Percentiles rank a stretch among this genome's conserved stretches.
These are phyloP conservation scores for Wallacemonas sp. DNA, from an alignment of 208 protist genomes.

Conservation along the genomic window DNA sequence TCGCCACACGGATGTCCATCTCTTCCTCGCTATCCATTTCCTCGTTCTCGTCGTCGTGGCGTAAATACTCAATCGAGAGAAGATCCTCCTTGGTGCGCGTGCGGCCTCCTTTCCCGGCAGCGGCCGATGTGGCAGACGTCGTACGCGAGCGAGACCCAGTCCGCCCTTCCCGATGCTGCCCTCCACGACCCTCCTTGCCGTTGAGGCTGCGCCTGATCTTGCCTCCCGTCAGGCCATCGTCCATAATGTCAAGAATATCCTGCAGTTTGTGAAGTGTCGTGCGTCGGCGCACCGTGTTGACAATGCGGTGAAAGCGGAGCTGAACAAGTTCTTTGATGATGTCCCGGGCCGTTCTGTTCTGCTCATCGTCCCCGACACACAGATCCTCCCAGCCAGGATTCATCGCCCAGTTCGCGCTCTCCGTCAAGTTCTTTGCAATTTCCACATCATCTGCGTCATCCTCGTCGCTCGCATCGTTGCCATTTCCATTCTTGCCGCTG, in stretches of 20 bases:
- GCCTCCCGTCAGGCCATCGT: neutral
- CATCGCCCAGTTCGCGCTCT: constrained; percentile 11
- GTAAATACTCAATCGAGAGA: constrained; percentile 3
- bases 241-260: neutral
- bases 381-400: constrained; percentile 7
- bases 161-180: neutral
- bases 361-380: neutral
- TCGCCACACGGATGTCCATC: constrained; percentile 9
- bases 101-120: neutral
- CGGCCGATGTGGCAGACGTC: neutral
- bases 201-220: neutral
- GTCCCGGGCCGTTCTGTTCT: neutral
- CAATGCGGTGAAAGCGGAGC: constrained; percentile 3
- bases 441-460: constrained; percentile 2
- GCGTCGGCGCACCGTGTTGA: constrained; percentile 7
- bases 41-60: neutral
- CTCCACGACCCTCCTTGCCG: neutral
- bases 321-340: constrained; percentile 1
- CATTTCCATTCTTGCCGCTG: neutral
- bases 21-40: constrained; percentile 12
- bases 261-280: constrained; percentile 11
- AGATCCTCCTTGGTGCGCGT: neutral
- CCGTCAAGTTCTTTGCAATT: neutral
- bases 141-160: neutral
- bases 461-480: neutral